Base-by-base conservation (phyloP, 2,329 filamentous ascomycete species). In the Aureobasidium sp. region DNA sequence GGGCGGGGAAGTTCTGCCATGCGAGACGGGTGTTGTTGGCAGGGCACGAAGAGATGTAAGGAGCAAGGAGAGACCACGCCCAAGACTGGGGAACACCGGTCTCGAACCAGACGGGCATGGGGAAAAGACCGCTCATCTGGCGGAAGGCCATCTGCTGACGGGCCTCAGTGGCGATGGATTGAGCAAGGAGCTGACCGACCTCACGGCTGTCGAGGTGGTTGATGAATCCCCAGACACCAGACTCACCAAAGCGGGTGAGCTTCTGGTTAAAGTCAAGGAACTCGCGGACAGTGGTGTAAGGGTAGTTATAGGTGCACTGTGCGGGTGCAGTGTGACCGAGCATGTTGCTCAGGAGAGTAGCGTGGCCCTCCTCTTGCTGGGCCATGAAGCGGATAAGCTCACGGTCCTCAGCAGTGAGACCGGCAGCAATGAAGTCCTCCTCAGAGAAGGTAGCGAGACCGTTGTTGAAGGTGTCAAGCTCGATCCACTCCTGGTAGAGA, bases 191-290 rank as follows among this genome's bases (percentile, higher is more conserved):
- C 63, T 84, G 82, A 0, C 79, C 87, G 11, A 84, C 84, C 60
- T 88, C 84, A 4, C 86, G 83, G 0, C 85, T 84, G 67, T 91
- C 81, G 41, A 93, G 76, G 63, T 93, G 88, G 47, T 82, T 78
- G 58, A 90, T 73, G 72, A 91, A 93, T 0, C 88, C 87, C 71
- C 87, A 90, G 1, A 90, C 86, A 41, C 87, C 85, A 10, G 84
- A 79, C 67, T 93, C 88, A 44, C 87, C 87, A 68, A 79, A 89
- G 29, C 86, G 83, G 1, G 88, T 93, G n/a, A 93, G 71, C 69
- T 90, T 90, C 70, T 91, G 86, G 68, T 80, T 84, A 71, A 93
- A 93, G 72, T 93, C 88, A 62, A 93, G 74, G 64, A 81, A 91
- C 68, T 93, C 87, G 51, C 76, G 79, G 0, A 91, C 82, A 27